Percentiles rank a stretch among this genome's conserved stretches.
phyloP scores from a whole-genome alignment of 257 asterid species.

The Penstemon barbatus region DNA sequence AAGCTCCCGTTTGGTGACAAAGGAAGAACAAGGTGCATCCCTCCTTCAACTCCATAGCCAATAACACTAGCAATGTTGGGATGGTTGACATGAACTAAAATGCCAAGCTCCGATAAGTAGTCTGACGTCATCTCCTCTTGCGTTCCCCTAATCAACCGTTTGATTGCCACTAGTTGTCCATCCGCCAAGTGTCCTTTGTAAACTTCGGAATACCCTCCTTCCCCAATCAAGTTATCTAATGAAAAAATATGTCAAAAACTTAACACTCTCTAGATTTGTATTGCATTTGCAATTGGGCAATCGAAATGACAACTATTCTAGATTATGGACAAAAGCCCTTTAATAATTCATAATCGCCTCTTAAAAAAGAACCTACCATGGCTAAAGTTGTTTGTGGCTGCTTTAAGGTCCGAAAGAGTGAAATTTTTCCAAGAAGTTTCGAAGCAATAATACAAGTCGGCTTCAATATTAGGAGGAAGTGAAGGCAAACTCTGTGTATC shows the following conservation, averaged over 20 bases:
- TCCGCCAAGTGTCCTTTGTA: constrained; percentile 80
- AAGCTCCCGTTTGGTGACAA: constrained; percentile 92
- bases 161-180: constrained; percentile 80
- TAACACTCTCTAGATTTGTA: neutral
- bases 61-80: constrained; percentile 82
- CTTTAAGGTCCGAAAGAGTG: constrained; percentile 68
- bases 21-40: constrained; percentile 98
- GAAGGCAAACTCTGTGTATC: constrained; percentile 53
- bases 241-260: constrained; percentile 17
- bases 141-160: constrained; percentile 80
- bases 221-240: constrained; percentile 81
- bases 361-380: constrained; percentile 41
- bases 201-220: constrained; percentile 95
- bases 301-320: no score
- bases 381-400: constrained; percentile 67
- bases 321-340: neutral
- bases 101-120: constrained; percentile 90
- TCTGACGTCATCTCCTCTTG: constrained; percentile 92
- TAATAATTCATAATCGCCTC: neutral
- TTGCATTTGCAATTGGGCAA: neutral
- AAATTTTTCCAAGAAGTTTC: constrained; percentile 83
- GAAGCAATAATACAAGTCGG: constrained; percentile 65
- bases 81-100: constrained; percentile 89
- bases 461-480: constrained; percentile 58
- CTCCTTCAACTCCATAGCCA: constrained; percentile 97